Percentiles rank a stretch among this genome's conserved stretches.
Evolutionary conservation across 331 rosid species (phyloP).

Genomic region (Prunus yedoensis): DNA sequence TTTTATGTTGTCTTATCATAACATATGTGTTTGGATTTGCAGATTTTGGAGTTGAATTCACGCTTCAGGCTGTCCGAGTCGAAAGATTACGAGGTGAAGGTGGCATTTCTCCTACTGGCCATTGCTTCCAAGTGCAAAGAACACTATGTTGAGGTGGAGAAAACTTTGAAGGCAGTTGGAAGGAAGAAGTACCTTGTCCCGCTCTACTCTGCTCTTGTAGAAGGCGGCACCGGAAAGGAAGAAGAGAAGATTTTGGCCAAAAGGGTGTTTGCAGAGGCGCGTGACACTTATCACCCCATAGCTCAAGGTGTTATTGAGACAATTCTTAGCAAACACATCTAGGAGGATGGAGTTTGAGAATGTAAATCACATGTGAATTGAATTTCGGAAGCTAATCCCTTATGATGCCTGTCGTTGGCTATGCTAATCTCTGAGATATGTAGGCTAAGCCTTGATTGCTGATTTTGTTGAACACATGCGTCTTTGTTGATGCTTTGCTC

Average conservation of each 20-base stretch:
- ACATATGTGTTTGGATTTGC: conserved; percentile 21
- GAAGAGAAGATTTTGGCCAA: conserved; percentile 86
- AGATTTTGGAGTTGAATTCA: conserved; percentile 65
- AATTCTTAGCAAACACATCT: conserved; percentile 63
- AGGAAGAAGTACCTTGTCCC: conserved; percentile 84
- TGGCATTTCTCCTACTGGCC: conserved; percentile 72
- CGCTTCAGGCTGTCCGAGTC: conserved; percentile 76
- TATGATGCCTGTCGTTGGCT: neutral
- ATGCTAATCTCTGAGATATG: conserved; percentile 8
- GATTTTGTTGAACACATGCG: neutral
- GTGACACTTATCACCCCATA: conserved; percentile 80
- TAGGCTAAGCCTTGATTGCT: conserved; percentile 5
- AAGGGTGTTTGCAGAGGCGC: conserved; percentile 72
- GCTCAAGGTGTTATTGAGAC: conserved; percentile 84
- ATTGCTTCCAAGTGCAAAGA: conserved; percentile 61
- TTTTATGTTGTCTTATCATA: neutral
- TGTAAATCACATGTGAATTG: conserved; percentile 11
- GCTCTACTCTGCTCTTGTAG: conserved; percentile 81
- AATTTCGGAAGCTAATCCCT: conserved; percentile 1
- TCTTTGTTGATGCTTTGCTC: conserved; percentile 12
- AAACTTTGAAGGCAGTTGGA: conserved; percentile 81
- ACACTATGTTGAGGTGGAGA: conserved; percentile 70
- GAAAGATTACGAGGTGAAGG: conserved; percentile 81
- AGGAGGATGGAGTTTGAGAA: conserved; percentile 21
- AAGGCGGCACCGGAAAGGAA: conserved; percentile 67